Base-by-base conservation (phyloP, 2,329 filamentous ascomycete genomes). In the Elsinoe arachidis region DNA sequence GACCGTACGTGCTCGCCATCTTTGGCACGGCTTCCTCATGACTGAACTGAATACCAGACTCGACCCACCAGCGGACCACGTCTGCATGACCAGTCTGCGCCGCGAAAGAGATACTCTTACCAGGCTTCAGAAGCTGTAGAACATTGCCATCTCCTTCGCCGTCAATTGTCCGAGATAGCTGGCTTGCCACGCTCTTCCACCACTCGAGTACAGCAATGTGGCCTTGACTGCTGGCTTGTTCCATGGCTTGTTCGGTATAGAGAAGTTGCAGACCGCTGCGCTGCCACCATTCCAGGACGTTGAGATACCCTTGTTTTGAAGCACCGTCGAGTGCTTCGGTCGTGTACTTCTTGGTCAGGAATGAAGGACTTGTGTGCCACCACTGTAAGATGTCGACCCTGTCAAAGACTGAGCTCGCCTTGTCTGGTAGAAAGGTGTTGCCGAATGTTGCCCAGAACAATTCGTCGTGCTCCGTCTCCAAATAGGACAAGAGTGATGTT, bases 231-330 rank as follows among this genome's bases (percentile, higher is more conserved):
- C 87, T 92, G 30, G 92, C 91, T 66, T 91, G 87, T 71, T 96
- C 92, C 15, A 97, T 80, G 0, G 92, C 89, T 4, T 84, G 80
- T 69, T 96, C 90, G 10, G 88, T 95, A 71, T 93, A 96, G 63
- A 88, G 86, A 17, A 96, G 78, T 1, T 85, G 83, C 1, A 96
- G 77, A 0, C 87, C 87, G 0, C 86, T 89, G 19, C 86, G 80
- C 68, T 87, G 87, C 92, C 92, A 97, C 88, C 90, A 95, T 66
- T 96, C 88, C 1, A 97, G 79, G 0, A 95, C 85, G 62, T 88
- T 82, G 12, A 95, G 80, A 64, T 90, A 93, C 3, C 92, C 91
- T 58, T 89, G 86, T 56, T 87, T 85, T 1, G 88, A 95, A 5
- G 92, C 92, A 30, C 87, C 87, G 67, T 97, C 90, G 23, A 97